A percentile compares a stretch with the other conserved stretches of the same genome.
Evolutionary conservation across 331 rosid species (phyloP).

Genomic region (Stylosanthes scabra): DNA sequence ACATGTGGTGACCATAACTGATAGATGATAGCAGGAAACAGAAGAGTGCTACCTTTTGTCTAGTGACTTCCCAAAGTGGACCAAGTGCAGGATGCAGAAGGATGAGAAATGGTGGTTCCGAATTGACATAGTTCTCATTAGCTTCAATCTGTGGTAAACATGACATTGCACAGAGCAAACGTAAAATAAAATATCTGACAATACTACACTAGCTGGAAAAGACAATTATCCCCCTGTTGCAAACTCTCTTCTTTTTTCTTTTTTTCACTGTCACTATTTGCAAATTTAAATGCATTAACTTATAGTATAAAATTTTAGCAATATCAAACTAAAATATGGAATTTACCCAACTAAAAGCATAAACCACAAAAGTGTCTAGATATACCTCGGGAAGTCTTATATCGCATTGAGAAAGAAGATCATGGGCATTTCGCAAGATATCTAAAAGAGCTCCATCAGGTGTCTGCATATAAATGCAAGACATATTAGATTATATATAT

Average conservation of each 20-base stretch:
- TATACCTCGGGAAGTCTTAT: constrained; percentile 88
- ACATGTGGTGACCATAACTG: neutral
- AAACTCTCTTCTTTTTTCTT: neutral
- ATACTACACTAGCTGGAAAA: constrained; percentile 11
- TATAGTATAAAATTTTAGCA: neutral
- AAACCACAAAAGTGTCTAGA: constrained; percentile 23
- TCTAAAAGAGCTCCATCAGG: constrained; percentile 94
- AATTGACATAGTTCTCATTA: constrained; percentile 72
- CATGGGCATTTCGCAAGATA: constrained; percentile 79
- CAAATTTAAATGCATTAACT: constrained; percentile 36
- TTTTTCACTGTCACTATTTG: neutral
- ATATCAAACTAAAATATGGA: constrained; percentile 38
- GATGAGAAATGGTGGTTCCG: constrained; percentile 94
- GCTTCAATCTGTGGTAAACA: constrained; percentile 67
- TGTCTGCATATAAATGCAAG: constrained; percentile 67
- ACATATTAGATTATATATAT: constrained; percentile 14
- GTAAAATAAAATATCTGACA: constrained; percentile 27
- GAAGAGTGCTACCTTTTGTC: constrained; percentile 73
- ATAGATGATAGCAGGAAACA: constrained; percentile 19
- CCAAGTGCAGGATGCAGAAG: constrained; percentile 98
- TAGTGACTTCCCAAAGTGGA: constrained; percentile 95
- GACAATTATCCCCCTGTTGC: constrained; percentile 21
- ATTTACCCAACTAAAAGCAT: constrained; percentile 24
- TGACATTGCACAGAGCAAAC: constrained; percentile 9
- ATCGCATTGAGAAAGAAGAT: constrained; percentile 81